A percentile compares a stretch with the other conserved stretches of the same genome.
Conservation (phyloP, 208 protist genomes). For the Trypanosoma boissoni region DNA sequence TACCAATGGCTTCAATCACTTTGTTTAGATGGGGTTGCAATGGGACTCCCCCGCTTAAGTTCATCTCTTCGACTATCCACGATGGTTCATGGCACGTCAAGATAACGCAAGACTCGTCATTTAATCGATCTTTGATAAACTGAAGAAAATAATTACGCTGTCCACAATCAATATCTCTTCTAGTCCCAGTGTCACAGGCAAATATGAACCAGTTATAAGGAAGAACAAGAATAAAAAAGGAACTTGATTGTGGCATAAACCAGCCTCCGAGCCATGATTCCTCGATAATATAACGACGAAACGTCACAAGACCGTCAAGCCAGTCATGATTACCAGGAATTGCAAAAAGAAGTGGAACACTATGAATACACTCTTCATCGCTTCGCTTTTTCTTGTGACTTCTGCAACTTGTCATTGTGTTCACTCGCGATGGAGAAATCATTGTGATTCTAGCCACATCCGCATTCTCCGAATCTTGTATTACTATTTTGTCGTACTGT, state of each 20-base stretch:
- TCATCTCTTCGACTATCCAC: conserved; percentile 76
- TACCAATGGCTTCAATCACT: conserved; percentile 53
- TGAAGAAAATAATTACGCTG: conserved; percentile 86
- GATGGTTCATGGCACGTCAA: conserved; percentile 63
- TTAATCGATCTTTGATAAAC: conserved; percentile 66
- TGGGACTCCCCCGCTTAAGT: conserved; percentile 25
- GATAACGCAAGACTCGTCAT: conserved; percentile 70
- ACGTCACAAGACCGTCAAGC: conserved; percentile 84
- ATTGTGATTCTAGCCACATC: conserved; percentile 59
- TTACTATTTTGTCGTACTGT: conserved; percentile 41
- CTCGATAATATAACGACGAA: conserved; percentile 72
- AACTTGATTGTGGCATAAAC: conserved; percentile 83
- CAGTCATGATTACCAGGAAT: conserved; percentile 91
- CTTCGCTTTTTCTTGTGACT: conserved; percentile 14
- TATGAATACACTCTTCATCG: conserved; percentile 51
- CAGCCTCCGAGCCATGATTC: conserved; percentile 77
- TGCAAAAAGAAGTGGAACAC: conserved; percentile 69
- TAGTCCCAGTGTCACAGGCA: conserved; percentile 73
- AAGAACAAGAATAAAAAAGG: conserved; percentile 76
- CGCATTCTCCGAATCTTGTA: conserved; percentile 33
- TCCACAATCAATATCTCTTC: conserved; percentile 68
- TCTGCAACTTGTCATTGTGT: conserved; percentile 20
- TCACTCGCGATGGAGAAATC: conserved; percentile 45
- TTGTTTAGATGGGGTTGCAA: conserved; percentile 54
- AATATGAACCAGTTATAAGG: conserved; percentile 87